Base-by-base conservation (phyloP, 177 flowering plant genomes). In the Vitis hybrid region DNA sequence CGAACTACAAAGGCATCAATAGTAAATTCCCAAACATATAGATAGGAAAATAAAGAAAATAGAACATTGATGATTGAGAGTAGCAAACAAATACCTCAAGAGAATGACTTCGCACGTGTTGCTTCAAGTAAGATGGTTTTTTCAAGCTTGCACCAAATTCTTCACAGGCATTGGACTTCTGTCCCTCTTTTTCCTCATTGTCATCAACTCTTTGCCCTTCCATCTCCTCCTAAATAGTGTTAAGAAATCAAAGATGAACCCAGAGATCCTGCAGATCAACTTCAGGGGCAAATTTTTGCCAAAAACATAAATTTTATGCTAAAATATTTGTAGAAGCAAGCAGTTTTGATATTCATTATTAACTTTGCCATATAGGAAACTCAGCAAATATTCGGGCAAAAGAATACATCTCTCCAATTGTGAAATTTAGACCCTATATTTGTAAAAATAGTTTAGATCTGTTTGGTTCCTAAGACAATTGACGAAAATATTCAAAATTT, bases 61-160 rank as follows among this genome's bases (percentile, higher is more conserved):
- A 32, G 24, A 20, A 11, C 1, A 56, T 3, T 7, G 11, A 48
- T 20, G 21, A 20, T 20, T 20, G 13, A 3, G 11, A n/a, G 5
- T 32, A 6, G 41, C 5, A 6, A 32, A 35, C 10, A 51, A 24
- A 55, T 70, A 94, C 98, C 97, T 93, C 98, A 14, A 80, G 75
- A 0, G 92, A 93, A 83, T 94, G 98, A 68, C 90, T 77, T 73
- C 78, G 90, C 91, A 90, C 86, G 69, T 94, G 98, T 70, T 94
- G 95, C 74, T 79, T 87, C 78, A 94, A 77, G 73, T 94, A 76
- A 41, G 98, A 94, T 9, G 92, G 97, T 68, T 94, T 94, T 41
- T 67, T 69, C 35, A 94, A 94, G 68, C 78, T 81, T 1, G 78
- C 85, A 57, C 98, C 96, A 68, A 97, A 93, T 52, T 87, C 90